Conservation (phyloP, 352 stramenopile species). For the Stephanocyclus meneghinianus region DNA sequence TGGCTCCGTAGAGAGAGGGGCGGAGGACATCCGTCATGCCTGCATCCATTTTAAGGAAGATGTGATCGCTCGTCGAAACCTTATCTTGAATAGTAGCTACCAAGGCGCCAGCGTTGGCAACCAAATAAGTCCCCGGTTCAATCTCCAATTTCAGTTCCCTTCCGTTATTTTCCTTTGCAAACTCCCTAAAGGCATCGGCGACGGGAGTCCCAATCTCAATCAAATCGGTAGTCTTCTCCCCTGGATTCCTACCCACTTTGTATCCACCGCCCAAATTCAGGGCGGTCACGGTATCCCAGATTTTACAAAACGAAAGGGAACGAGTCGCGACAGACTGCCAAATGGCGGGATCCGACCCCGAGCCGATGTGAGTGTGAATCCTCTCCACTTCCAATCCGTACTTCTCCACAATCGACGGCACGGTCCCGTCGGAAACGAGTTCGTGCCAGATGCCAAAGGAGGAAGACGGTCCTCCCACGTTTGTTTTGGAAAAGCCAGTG, state of each 20-base stretch:
- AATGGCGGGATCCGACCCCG: conserved; percentile 85
- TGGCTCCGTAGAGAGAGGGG: conserved; percentile 86
- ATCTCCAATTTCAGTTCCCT: conserved; percentile 86
- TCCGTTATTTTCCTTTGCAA: conserved; percentile 74
- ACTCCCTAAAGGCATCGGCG: conserved; percentile 80
- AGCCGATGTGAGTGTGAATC: conserved; percentile 90
- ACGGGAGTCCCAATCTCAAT: conserved; percentile 84
- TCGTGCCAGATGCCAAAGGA: conserved; percentile 89
- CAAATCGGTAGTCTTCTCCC: conserved; percentile 86
- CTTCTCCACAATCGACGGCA: conserved; percentile 84
- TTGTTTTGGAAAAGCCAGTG: conserved; percentile 84
- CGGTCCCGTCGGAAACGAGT: conserved; percentile 78
- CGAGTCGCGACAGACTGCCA: conserved; percentile 85
- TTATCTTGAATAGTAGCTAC: conserved; percentile 86
- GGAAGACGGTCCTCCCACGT: conserved; percentile 81
- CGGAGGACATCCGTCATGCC: conserved; percentile 89
- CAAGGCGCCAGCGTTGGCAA: conserved; percentile 86
- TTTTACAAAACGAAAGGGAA: conserved; percentile 83
- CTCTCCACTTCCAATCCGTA: conserved; percentile 84
- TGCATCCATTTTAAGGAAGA: conserved; percentile 87
- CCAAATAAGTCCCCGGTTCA: conserved; percentile 88
- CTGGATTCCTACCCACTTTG: conserved; percentile 87
- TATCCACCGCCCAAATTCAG: conserved; percentile 88
- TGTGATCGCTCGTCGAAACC: conserved; percentile 75
- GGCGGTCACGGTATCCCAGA: conserved; percentile 76